phyloP scores from a whole-genome alignment of 2,329 filamentous ascomycete species.

The Pyricularia sp. region DNA sequence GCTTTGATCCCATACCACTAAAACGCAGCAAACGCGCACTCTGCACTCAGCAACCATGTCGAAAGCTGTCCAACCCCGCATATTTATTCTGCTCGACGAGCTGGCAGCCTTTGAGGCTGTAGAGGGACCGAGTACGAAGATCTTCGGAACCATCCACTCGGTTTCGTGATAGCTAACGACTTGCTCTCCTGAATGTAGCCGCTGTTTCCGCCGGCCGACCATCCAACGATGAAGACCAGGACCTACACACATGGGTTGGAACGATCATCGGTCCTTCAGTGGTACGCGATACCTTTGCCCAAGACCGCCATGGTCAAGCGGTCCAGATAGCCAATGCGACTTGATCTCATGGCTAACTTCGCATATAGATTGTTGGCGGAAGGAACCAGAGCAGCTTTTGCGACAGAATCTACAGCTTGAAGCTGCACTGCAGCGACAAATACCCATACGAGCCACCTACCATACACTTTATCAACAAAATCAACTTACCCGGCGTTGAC shows the following conservation, averaged over 20 bases:
- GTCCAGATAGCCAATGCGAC: neutral
- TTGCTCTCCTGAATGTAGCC: neutral
- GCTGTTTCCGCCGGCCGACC: constrained; percentile 64
- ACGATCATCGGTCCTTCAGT: constrained; percentile 95
- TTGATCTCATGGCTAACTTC: constrained; percentile 3
- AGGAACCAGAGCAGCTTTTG: constrained; percentile 65
- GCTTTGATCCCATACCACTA: neutral
- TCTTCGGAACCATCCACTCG: constrained; percentile 30
- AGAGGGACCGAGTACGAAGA: constrained; percentile 91
- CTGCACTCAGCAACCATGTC: constrained; percentile 18
- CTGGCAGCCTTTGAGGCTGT: constrained; percentile 59
- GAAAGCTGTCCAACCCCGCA: constrained; percentile 65
- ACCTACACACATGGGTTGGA: constrained; percentile 98
- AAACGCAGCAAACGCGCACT: neutral
- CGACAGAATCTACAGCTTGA: constrained; percentile 97
- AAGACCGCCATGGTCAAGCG: neutral
- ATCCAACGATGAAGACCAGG: constrained; percentile 87
- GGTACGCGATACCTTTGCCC: constrained; percentile 41
- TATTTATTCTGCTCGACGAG: constrained; percentile 95
- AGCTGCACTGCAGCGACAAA: constrained; percentile 84
- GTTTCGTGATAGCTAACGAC: neutral
- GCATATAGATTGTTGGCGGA: neutral
- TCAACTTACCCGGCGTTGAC: constrained; percentile 95
- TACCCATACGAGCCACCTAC: constrained; percentile 87
- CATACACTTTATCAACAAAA: constrained; percentile 85